Evolutionary conservation across 441 rosid species (phyloP).

Genomic region (Mallotus repandus): DNA sequence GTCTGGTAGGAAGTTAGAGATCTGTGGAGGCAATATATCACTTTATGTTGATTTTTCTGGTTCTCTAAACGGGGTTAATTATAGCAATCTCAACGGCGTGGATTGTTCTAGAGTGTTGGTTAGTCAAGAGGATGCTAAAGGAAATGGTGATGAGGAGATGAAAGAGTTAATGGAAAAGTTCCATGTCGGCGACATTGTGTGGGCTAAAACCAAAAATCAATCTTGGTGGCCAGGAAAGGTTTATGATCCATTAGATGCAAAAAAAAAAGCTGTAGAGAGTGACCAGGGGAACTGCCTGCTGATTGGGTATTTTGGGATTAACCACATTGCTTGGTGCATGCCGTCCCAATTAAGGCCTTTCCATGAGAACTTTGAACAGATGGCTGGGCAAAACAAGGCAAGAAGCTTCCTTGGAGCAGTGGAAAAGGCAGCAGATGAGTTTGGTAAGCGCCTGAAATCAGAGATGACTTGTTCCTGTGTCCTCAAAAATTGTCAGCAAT

Average conservation of each 20-base stretch:
- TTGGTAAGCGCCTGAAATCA: slow-evolving; percentile 47
- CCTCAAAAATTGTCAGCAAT: slow-evolving; percentile 26
- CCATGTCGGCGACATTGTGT: slow-evolving; percentile 66
- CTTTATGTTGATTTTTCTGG: slow-evolving; percentile 72
- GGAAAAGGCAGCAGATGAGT: slow-evolving; percentile 62
- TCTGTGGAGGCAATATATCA: slow-evolving; percentile 59
- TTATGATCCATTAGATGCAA: slow-evolving; percentile 38
- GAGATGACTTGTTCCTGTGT: slow-evolving; percentile 59
- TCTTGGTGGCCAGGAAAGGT: slow-evolving; percentile 95
- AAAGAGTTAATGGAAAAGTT: slow-evolving; percentile 30
- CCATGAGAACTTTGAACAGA: slow-evolving; percentile 48
- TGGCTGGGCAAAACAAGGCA: slow-evolving; percentile 42
- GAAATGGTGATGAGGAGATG: slow-evolving; percentile 18
- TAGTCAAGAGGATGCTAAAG: slow-evolving; percentile 26
- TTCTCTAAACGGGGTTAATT: slow-evolving; percentile 28
- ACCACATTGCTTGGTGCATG: slow-evolving; percentile 50
- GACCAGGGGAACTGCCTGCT: slow-evolving; percentile 34
- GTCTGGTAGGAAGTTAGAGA: slow-evolving; percentile 43
- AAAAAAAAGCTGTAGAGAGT: slow-evolving; percentile 30
- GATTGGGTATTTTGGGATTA: slow-evolving; percentile 53
- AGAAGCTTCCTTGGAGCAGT: slow-evolving; percentile 56
- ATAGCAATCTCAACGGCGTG: slow-evolving; percentile 23
- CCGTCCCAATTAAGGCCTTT: slow-evolving; percentile 67
- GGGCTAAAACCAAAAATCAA: slow-evolving; percentile 58
- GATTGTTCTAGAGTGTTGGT: slow-evolving; percentile 18